phyloP scores from a whole-genome alignment of 2,329 filamentous ascomycete genomes.

The Fusarium clavum region DNA sequence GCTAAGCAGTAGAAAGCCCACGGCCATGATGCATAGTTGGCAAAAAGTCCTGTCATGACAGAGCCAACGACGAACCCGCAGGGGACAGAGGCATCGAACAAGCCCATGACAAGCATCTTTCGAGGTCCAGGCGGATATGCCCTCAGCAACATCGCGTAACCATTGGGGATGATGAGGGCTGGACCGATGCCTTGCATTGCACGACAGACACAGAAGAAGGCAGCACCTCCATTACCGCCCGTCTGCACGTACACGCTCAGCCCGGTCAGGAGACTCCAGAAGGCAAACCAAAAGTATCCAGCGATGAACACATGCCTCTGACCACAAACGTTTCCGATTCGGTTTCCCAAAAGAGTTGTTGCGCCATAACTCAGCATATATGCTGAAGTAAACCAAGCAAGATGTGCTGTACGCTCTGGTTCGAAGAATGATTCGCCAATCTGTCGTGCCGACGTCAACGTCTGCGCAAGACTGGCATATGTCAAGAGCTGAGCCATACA shows the following conservation, averaged over 20 bases:
- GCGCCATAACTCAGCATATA: slow-evolving; percentile 40
- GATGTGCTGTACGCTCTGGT: slow-evolving; percentile 35
- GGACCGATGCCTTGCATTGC: slow-evolving; percentile 44
- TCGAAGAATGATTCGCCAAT: slow-evolving; percentile 40
- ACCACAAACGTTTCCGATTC: slow-evolving; percentile 42
- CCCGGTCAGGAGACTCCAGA: slow-evolving; percentile 45
- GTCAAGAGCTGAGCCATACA: slow-evolving; percentile 43
- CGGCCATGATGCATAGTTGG: slow-evolving; percentile 39
- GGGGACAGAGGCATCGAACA: slow-evolving; percentile 43
- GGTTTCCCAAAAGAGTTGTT: slow-evolving; percentile 39
- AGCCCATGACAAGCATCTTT: slow-evolving; percentile 40
- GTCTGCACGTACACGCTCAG: slow-evolving; percentile 36
- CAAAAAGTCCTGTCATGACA: slow-evolving; percentile 43
- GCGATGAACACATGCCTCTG: slow-evolving; percentile 39
- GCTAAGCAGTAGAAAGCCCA: slow-evolving; percentile 44
- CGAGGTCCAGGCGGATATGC: slow-evolving; percentile 44
- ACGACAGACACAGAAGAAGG: slow-evolving; percentile 44
- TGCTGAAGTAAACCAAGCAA: slow-evolving; percentile 44
- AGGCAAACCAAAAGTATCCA: slow-evolving; percentile 44
- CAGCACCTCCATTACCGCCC: slow-evolving; percentile 14
- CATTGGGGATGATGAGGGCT: slow-evolving; percentile 42
- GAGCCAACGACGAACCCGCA: slow-evolving; percentile 43
- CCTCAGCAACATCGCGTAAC: slow-evolving; percentile 38
- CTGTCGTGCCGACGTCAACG: slow-evolving; percentile 35
- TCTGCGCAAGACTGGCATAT: slow-evolving; percentile 43